Evolutionary conservation across 306 rosid species (phyloP).

Genomic region (Gillenia trifoliata): DNA sequence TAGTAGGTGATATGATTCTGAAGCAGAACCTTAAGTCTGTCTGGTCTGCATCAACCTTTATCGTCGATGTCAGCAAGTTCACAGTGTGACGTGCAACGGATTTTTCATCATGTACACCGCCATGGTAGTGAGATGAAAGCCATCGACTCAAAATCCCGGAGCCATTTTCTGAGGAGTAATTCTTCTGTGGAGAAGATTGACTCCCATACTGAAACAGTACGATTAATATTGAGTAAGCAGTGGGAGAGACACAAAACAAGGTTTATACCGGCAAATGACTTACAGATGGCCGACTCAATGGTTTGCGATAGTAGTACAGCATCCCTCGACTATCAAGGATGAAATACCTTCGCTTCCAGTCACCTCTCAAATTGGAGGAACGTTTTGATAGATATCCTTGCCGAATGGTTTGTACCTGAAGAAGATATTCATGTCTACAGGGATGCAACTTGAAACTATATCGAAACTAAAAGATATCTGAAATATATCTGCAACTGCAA

Average conservation of each 20-base stretch:
- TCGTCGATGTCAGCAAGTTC: constrained; percentile 73
- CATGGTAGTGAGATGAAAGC: constrained; percentile 81
- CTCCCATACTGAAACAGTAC: constrained; percentile 40
- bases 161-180: constrained; percentile 47
- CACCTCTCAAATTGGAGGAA: constrained; percentile 80
- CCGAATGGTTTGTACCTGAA: constrained; percentile 72
- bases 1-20: constrained; percentile 72
- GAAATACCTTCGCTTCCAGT: constrained; percentile 90
- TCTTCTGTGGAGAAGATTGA: constrained; percentile 53
- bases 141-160: constrained; percentile 65
- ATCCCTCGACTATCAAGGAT: constrained; percentile 80
- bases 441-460: constrained; percentile 9
- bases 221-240: constrained; percentile 21
- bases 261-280: constrained; percentile 35
- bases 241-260: constrained; percentile 17
- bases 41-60: constrained; percentile 77
- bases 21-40: constrained; percentile 85
- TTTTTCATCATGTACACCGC: constrained; percentile 72
- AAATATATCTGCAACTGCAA: constrained; percentile 1
- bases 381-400: constrained; percentile 88
- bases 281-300: constrained; percentile 54
- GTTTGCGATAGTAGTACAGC: constrained; percentile 82
- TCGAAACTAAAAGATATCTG: neutral
- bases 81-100: constrained; percentile 66
- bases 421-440: constrained; percentile 16